phyloP scores from a whole-genome alignment of 1,139 yeast genomes.

The Scheffersomyces insectosa region DNA sequence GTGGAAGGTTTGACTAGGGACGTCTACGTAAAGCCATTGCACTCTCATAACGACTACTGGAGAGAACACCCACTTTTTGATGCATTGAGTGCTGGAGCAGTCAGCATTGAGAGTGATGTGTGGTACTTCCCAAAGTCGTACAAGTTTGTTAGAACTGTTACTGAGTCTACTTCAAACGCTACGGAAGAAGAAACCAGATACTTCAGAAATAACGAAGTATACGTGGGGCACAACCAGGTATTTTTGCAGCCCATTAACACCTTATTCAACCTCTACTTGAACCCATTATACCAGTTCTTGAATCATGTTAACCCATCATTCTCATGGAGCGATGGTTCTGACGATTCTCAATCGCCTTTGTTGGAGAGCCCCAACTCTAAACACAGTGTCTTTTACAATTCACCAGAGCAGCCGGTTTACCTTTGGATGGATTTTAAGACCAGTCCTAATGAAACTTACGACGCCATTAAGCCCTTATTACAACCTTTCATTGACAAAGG shows the following conservation, averaged over 20 bases:
- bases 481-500: conserved; percentile 34
- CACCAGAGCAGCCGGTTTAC: conserved; percentile 40
- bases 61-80: conserved; percentile 59
- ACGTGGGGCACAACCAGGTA: conserved; percentile 64
- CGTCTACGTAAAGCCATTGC: conserved; percentile 53
- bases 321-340: conserved; percentile 7
- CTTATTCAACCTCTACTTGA: conserved; percentile 52
- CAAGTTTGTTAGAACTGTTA: conserved; percentile 23
- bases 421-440: conserved; percentile 48
- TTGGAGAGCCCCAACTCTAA: conserved; percentile 16
- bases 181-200: conserved; percentile 11
- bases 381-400: conserved; percentile 38
- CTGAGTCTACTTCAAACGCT: conserved; percentile 18
- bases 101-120: conserved; percentile 71
- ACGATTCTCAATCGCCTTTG: conserved; percentile 8
- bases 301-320: conserved; percentile 42
- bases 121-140: conserved; percentile 50
- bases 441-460: conserved; percentile 34
- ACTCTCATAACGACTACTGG: conserved; percentile 82
- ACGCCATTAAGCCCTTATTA: conserved; percentile 28
- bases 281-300: conserved; percentile 51
- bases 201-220: conserved; percentile 42
- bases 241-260: conserved; percentile 47
- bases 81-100: conserved; percentile 59
- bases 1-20: conserved; percentile 48